phyloP scores from a whole-genome alignment of 768 basidiomycete species.

The Hydnomerulius pinastri region DNA sequence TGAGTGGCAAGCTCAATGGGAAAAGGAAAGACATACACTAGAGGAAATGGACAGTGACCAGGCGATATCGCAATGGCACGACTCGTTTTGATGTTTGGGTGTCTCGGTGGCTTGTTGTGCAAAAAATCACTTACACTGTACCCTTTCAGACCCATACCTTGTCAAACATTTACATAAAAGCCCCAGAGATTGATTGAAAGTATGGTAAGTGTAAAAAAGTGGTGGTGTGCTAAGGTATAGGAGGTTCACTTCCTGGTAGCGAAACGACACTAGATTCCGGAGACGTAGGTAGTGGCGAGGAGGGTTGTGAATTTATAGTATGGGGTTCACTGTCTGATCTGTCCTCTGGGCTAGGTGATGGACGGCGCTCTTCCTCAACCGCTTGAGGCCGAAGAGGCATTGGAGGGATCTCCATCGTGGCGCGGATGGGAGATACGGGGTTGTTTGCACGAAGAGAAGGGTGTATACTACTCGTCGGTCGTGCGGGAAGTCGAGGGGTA shows the following conservation, averaged over 20 bases:
- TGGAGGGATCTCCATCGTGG: constrained; percentile 34
- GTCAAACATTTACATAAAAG: constrained; percentile 4
- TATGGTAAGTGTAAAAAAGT: constrained; percentile 16
- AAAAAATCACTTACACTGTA: too few relatives aligned
- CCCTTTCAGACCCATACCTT: too few relatives aligned
- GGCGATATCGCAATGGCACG: constrained; percentile 33
- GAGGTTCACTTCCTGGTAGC: constrained; percentile 10
- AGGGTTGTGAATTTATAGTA: constrained; percentile 13
- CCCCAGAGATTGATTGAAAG: not conserved
- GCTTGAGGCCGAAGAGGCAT: constrained; percentile 25
- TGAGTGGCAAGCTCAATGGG: constrained; percentile 32
- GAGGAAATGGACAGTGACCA: constrained; percentile 37
- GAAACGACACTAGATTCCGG: constrained; percentile 13
- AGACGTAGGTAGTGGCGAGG: constrained; percentile 21
- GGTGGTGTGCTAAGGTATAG: constrained; percentile 10
- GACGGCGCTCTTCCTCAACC: constrained; percentile 25
- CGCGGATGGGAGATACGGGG: constrained; percentile 49
- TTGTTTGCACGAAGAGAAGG: constrained; percentile 67
- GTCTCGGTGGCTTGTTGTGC: too few relatives aligned
- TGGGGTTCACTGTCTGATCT: constrained; percentile 7
- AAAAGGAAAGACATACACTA: constrained; percentile 24
- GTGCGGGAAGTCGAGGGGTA: constrained; percentile 65
- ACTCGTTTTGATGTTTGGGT: too few relatives aligned
- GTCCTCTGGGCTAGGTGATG: constrained; percentile 4
- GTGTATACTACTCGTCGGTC: constrained; percentile 76